Conservation (phyloP, 2,329 filamentous ascomycete species). For the Diaporthe sp. region DNA sequence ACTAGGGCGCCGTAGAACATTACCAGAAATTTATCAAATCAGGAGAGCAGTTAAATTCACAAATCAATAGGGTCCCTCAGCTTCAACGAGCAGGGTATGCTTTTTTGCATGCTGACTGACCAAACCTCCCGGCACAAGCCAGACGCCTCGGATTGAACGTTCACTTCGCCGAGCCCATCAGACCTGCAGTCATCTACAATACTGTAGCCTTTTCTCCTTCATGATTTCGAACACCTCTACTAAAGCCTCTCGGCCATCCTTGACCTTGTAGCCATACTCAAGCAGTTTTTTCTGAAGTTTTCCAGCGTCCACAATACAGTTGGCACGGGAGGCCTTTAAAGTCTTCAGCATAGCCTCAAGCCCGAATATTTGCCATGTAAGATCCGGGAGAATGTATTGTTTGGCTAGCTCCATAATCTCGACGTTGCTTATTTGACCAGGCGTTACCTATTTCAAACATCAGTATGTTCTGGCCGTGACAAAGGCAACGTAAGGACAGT, state of each 20-base stretch:
- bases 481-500: too few species aligned
- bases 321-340: conserved; percentile 30
- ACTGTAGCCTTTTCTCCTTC: neutral
- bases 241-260: conserved; percentile 28
- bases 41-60: too few species aligned
- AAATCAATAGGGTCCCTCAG: too few species aligned
- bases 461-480: neutral
- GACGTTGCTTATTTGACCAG: conserved; percentile 20
- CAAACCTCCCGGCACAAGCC: too few species aligned
- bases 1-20: too few species aligned
- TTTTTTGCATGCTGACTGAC: too few species aligned
- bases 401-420: conserved; percentile 34
- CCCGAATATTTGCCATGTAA: conserved; percentile 31
- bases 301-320: conserved; percentile 22
- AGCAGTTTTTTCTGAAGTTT: conserved; percentile 29
- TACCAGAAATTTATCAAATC: too few species aligned
- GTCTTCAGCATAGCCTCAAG: conserved; percentile 27
- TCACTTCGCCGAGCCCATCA: too few species aligned
- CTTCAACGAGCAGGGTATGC: too few species aligned
- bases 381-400: conserved; percentile 29
- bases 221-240: conserved; percentile 18
- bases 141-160: too few species aligned
- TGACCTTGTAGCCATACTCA: conserved; percentile 32
- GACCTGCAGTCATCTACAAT: too few species aligned
- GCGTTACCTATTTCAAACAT: conserved; percentile 12